Evolutionary conservation across 257 asterid genomes (phyloP).

Genomic region (Solanum appendiculatum): DNA sequence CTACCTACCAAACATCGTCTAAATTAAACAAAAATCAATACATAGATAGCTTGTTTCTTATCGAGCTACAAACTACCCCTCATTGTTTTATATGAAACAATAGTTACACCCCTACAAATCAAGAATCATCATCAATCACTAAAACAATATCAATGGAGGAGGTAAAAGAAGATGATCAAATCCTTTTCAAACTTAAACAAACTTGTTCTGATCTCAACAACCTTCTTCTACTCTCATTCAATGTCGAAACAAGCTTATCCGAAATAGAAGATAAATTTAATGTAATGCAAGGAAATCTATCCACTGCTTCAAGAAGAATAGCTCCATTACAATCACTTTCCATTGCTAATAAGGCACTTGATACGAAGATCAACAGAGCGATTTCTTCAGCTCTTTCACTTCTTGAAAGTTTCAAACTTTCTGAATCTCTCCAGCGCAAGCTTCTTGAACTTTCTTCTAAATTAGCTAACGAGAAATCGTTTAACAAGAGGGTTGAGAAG

Average conservation of each 20-base stretch:
- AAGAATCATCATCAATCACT: neutral
- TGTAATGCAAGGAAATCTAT: conserved; percentile 25
- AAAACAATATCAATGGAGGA: conserved; percentile 20
- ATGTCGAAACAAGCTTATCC: conserved; percentile 25
- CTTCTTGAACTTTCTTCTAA: conserved; percentile 34
- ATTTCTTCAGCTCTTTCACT: conserved; percentile 59
- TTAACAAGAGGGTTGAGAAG: conserved; percentile 26
- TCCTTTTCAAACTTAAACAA: conserved; percentile 17
- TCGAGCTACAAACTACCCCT: neutral
- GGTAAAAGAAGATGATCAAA: conserved; percentile 28
- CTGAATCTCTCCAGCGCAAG: conserved; percentile 45
- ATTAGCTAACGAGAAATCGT: conserved; percentile 27
- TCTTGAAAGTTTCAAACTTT: conserved; percentile 52
- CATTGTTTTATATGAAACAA: neutral
- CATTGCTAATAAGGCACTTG: conserved; percentile 64
- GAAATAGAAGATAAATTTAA: conserved; percentile 26
- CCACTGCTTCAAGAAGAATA: conserved; percentile 33
- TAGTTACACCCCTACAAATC: neutral
- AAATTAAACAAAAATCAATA: no score
- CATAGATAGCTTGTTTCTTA: neutral
- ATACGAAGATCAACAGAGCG: conserved; percentile 64
- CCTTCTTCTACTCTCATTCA: conserved; percentile 29
- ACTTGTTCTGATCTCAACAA: conserved; percentile 36
- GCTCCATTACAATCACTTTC: conserved; percentile 72
- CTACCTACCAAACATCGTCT: no score